Evolutionary conservation across 1,284 basidiomycete genomes (phyloP), one percentile per base, ranked within the genome.

Genomic region (Cryptococcus jaspeensis): DNA sequence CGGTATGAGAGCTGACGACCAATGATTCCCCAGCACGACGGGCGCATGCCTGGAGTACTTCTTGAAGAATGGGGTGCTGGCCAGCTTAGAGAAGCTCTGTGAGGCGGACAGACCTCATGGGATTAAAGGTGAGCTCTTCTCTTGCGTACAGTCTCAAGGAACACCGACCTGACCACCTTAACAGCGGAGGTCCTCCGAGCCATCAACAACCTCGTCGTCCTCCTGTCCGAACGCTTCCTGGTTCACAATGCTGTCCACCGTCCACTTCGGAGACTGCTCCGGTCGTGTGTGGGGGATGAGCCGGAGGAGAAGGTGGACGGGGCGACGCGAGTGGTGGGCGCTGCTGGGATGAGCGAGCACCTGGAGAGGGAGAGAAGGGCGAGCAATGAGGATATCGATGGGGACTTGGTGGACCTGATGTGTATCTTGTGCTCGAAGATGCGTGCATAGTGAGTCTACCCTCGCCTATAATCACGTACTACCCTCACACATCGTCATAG

Each of bases 341-440:
- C 90, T 5, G 90, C 90, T 13, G 83, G 85, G 64, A 80, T 84
- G n/a, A 81, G 81, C 22, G 40, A 20, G 3, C 44, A 55, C 15
- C 28, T 46, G 37, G 50, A 53, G 28, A 60, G 52, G 37, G 50
- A 53, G 28, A 60, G 52, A 35, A 45, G 50, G 45, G 56, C 54
- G 15, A 48, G 36, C 28, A 56, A 64, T n/a, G 62, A 62, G 36
- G 65, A 68, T 48, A 60, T 66, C 5, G 73, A 74, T 37, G 71
- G 60, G 52, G 71, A 75, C 89, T 88, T 95, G 74, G 90, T 95
- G 64, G 91, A 94, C 71, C 79, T 95, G 35, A 83, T 95, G 50
- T 94, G 92, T 77, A 90, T 91, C 63, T 76, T 96, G 35, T 93
- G 91, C 81, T 92, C 89, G 66, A 84, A 91, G 44, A 93, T 95